A percentile compares a stretch with the other conserved stretches of the same genome.
These are phyloP conservation scores for Saccharomycopsis synnaedendra DNA, from an alignment of 805 yeast species.

Conservation along the genomic window DNA sequence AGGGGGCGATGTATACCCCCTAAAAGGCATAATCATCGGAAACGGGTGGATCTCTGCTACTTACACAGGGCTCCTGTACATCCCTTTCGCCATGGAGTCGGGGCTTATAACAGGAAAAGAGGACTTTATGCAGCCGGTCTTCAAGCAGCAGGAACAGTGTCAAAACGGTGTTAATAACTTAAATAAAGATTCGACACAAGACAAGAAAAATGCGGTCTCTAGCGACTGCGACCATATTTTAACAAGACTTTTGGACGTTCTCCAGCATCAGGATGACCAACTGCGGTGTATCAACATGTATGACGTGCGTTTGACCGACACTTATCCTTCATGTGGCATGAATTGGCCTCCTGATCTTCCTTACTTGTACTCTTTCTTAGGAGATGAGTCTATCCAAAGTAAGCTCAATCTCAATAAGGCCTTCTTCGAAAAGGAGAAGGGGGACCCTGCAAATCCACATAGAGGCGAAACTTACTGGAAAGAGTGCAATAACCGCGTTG, in stretches of 20 bases:
- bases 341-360: slow-evolving; percentile 70
- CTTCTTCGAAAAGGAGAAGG: slow-evolving; percentile 18
- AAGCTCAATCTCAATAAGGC: slow-evolving; percentile 39
- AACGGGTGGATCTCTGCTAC: slow-evolving; percentile 77
- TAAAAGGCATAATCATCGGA: slow-evolving; percentile 54
- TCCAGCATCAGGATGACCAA: slow-evolving; percentile 23
- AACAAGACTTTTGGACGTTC: slow-evolving; percentile 19
- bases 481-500: slow-evolving; percentile 66
- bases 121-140: slow-evolving; percentile 3
- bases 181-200: slow-evolving; percentile 12
- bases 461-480: slow-evolving; percentile 37
- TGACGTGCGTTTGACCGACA: slow-evolving; percentile 47
- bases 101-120: slow-evolving; percentile 31
- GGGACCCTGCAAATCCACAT: not conserved
- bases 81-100: slow-evolving; percentile 42
- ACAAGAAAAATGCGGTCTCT: slow-evolving; percentile 18
- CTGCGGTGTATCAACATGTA: slow-evolving; percentile 41
- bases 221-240: slow-evolving; percentile 35
- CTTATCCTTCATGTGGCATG: slow-evolving; percentile 62
- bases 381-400: slow-evolving; percentile 33
- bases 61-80: slow-evolving; percentile 56
- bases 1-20: slow-evolving; percentile 22
- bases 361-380: slow-evolving; percentile 42
- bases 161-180: slow-evolving; percentile 11
- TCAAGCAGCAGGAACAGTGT: slow-evolving; percentile 14